Evolutionary conservation across 768 basidiomycete species (phyloP), one percentile per base, ranked within the genome.

Genomic region (Termitomyces heimii): DNA sequence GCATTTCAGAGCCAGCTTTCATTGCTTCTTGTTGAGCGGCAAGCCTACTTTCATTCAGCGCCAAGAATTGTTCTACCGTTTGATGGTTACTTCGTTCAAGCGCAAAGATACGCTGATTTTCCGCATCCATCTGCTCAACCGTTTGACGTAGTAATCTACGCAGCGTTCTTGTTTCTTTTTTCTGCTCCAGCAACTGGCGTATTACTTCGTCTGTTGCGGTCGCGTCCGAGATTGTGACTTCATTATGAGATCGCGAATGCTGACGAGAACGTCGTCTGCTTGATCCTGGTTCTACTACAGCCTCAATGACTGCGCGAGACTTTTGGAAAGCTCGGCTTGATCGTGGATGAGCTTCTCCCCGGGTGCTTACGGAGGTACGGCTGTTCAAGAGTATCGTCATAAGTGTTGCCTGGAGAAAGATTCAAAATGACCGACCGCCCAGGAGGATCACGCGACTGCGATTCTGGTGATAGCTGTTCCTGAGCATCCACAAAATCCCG

Each of bases 1-100:
- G 69, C 14, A 75, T 61, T 43, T 78, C 75, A 39, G 75, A 70
- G 1, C 59, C 64, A 9, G 73, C 72, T 29, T 68, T 70, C n/a
- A 65, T 52, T 3, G 74, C 76, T 24, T 75, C 71, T 47, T 70
- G 67, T 53, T 77, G 70, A 1, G 74, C 77, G 32, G 66, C 45
- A 10, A 74, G 49, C 42, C 70, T 67, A 18, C 65, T 71, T 45
- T 75, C 75, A 43, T 74, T 74, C 28, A 80, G 60, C 13, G 68
- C 42, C 16, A 65, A 69, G 40, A 75, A 70, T 9, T 68, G 69
- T 42, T 72, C 67, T 9, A 70, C 61, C 6, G 68, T 67, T 39
- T 76, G 73, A 28, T 62, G 58, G 37, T 70, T 70, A 22, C 62
- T 64, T 12, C 70, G 69, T 55, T 77, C 74, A 8, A 74, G 63